phyloP scores from a whole-genome alignment of 768 basidiomycete genomes.

The Leccinum variicolor region DNA sequence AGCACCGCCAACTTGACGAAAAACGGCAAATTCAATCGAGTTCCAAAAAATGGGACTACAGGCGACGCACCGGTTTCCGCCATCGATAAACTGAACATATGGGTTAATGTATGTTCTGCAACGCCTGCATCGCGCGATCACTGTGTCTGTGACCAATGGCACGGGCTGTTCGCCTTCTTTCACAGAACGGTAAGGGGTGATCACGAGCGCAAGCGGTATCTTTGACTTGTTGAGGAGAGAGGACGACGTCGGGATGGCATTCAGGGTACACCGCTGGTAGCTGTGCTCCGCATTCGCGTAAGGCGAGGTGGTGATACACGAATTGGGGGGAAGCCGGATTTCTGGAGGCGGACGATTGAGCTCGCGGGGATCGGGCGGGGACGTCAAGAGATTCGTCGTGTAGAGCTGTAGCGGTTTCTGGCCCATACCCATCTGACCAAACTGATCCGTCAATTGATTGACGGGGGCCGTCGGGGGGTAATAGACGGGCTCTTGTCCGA shows the following conservation, averaged over 20 bases:
- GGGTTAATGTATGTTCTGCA: conserved; percentile 98
- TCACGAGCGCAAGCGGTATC: conserved; percentile 82
- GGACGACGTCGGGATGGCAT: conserved; percentile 89
- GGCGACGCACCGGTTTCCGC: conserved; percentile 74
- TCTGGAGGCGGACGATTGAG: conserved; percentile 81
- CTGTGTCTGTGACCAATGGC: conserved; percentile 88
- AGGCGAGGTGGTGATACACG: conserved; percentile 74
- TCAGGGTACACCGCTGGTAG: conserved; percentile 89
- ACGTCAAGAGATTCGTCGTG: conserved; percentile 90
- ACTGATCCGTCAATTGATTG: conserved; percentile 75
- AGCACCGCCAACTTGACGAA: conserved; percentile 84
- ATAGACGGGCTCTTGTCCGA: conserved; percentile 42
- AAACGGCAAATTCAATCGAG: conserved; percentile 1
- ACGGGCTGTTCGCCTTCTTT: conserved; percentile 82
- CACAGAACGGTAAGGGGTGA: conserved; percentile 87
- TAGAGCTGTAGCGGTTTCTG: conserved; percentile 74
- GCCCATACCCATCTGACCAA: conserved; percentile 86
- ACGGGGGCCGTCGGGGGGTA: conserved; percentile 41
- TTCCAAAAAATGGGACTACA: background rate
- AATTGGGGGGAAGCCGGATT: conserved; percentile 83
- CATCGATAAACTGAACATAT: conserved; percentile 96
- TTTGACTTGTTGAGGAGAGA: conserved; percentile 87
- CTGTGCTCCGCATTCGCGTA: conserved; percentile 83
- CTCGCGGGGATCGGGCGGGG: conserved; percentile 88
- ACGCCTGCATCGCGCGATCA: conserved; percentile 93